These are phyloP conservation scores for Talaromyces liani DNA, from an alignment of 495 filamentous ascomycete species.

Conservation along the genomic window DNA sequence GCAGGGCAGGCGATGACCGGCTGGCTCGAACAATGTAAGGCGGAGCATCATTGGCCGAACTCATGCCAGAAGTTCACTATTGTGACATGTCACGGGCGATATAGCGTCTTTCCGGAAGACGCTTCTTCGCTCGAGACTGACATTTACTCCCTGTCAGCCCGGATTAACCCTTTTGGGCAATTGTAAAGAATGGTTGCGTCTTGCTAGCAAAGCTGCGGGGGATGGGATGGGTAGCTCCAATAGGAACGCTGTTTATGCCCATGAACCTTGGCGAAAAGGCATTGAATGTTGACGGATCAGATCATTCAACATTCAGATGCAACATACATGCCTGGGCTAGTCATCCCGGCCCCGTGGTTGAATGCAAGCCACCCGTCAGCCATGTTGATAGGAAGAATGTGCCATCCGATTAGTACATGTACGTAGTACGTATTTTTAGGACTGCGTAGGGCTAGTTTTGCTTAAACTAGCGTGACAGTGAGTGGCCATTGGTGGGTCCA, in stretches of 20 bases:
- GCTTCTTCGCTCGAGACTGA: neutral
- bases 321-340: neutral
- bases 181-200: neutral
- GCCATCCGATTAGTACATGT: neutral
- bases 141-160: neutral
- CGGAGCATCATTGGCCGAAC: neutral
- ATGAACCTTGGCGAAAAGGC: neutral
- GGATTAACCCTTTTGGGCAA: neutral
- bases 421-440: neutral
- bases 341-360: neutral
- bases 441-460: neutral
- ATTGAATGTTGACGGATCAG: neutral
- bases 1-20: neutral
- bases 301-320: neutral
- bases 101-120: neutral
- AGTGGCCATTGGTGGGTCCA: neutral
- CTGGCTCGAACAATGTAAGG: neutral
- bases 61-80: neutral
- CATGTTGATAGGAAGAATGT: neutral
- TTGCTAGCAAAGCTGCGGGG: neutral
- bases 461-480: neutral
- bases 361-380: neutral
- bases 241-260: neutral
- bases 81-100: neutral
- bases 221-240: neutral